Evolutionary conservation across 129 eudicot species (phyloP).

Genomic region (Tanacetum coccineum): DNA sequence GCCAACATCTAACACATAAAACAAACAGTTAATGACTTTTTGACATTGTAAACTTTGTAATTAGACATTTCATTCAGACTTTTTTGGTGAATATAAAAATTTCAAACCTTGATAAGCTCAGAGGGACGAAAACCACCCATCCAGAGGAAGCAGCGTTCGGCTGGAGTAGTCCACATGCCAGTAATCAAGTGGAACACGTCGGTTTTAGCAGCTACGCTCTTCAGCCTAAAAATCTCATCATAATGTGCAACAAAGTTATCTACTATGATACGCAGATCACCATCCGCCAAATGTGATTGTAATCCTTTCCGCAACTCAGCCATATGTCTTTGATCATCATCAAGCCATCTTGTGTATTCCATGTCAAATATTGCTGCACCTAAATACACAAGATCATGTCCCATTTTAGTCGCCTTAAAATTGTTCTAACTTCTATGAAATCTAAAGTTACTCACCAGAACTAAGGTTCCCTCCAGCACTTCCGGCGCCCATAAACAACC

Average conservation of each 20-base stretch:
- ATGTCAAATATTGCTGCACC: constrained; percentile 93
- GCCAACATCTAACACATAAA: constrained; percentile 53
- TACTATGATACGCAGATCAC: constrained; percentile 66
- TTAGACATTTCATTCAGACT: neutral
- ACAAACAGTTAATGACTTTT: neutral
- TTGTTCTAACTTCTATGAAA: neutral
- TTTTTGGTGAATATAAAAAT: neutral
- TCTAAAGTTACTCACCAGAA: constrained; percentile 53
- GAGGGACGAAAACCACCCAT: constrained; percentile 76
- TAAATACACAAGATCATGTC: constrained; percentile 26
- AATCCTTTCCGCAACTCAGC: constrained; percentile 70
- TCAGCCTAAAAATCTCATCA: constrained; percentile 75
- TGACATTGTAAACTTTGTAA: neutral
- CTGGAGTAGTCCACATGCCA: constrained; percentile 97
- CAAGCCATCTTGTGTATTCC: constrained; percentile 97
- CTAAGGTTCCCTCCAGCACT: constrained; percentile 66
- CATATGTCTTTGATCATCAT: constrained; percentile 84
- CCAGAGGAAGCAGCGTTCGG: constrained; percentile 83
- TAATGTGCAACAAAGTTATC: constrained; percentile 81
- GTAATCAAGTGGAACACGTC: constrained; percentile 85
- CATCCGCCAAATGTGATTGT: constrained; percentile 75
- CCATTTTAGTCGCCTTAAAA: neutral
- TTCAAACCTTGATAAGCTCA: constrained; percentile 58
- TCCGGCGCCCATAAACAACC: constrained; percentile 71
- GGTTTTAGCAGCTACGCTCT: constrained; percentile 73